Conservation (phyloP, 1,284 basidiomycete species). For the Blastosporella zonata region DNA sequence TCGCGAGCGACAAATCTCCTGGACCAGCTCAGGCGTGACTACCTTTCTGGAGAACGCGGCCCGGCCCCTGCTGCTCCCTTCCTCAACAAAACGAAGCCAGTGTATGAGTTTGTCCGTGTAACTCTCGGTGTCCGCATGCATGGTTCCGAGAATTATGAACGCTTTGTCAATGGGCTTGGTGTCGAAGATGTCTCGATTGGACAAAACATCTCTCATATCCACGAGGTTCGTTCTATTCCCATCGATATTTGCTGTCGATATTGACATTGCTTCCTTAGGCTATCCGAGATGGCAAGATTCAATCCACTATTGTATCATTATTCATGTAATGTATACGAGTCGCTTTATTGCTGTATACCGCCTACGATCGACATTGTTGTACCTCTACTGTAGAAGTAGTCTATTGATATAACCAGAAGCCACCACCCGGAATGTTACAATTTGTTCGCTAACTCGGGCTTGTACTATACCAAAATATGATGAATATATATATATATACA, state of each 20-base stretch:
- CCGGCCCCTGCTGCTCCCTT: slow-evolving; percentile 57
- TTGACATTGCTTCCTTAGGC: slow-evolving; percentile 26
- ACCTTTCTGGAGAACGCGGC: slow-evolving; percentile 52
- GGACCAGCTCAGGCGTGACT: slow-evolving; percentile 48
- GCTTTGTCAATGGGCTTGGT: slow-evolving; percentile 54
- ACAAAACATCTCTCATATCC: slow-evolving; percentile 65
- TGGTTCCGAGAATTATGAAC: slow-evolving; percentile 61
- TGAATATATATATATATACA: neutral
- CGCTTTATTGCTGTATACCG: neutral
- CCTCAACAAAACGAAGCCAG: slow-evolving; percentile 58
- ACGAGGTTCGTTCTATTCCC: slow-evolving; percentile 44
- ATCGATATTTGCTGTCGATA: neutral
- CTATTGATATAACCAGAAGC: too few relatives aligned
- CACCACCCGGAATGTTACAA: too few relatives aligned
- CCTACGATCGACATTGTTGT: slow-evolving; percentile 4
- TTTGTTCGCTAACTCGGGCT: too few relatives aligned
- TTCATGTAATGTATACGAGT: slow-evolving; percentile 30
- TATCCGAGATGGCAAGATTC: slow-evolving; percentile 68
- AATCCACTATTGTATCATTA: slow-evolving; percentile 50
- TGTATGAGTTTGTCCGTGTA: slow-evolving; percentile 72
- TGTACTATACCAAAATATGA: too few relatives aligned
- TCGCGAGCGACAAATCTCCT: slow-evolving; percentile 43
- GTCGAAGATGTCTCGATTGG: slow-evolving; percentile 62
- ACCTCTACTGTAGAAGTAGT: too few relatives aligned
- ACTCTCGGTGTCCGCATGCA: slow-evolving; percentile 72